phyloP scores from a whole-genome alignment of 306 rosid species.

The Cicer bijugum region DNA sequence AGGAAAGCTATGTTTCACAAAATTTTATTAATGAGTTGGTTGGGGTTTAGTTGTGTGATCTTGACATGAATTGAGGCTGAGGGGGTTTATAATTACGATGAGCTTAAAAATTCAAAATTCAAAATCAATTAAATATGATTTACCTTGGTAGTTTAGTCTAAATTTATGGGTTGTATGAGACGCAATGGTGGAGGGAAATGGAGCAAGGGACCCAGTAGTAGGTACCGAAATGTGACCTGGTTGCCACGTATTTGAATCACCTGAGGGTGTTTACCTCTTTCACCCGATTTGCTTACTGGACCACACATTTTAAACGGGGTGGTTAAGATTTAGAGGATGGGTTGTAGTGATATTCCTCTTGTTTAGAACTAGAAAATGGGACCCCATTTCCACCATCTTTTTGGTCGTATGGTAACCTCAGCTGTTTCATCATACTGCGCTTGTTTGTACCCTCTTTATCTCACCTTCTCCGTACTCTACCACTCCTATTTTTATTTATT shows the following conservation, averaged over 20 bases:
- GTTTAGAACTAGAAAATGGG: slow-evolving; percentile 48
- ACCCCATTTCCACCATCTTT: slow-evolving; percentile 25
- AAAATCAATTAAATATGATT: background rate
- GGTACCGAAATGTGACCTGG: slow-evolving; percentile 29
- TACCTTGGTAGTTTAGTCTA: too few relatives aligned
- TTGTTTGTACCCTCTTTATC: slow-evolving; percentile 37
- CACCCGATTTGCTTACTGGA: slow-evolving; percentile 37
- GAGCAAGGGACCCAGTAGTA: slow-evolving; percentile 38
- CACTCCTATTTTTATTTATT: background rate
- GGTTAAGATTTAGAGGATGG: slow-evolving; percentile 63
- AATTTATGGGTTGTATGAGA: slow-evolving; percentile 18
- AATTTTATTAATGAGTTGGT: slow-evolving; percentile 36
- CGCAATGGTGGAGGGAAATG: slow-evolving; percentile 33
- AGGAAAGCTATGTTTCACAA: slow-evolving; percentile 3
- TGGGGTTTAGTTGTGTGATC: slow-evolving; percentile 40
- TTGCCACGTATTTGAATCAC: slow-evolving; percentile 43
- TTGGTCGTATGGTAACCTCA: slow-evolving; percentile 46
- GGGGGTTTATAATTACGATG: background rate
- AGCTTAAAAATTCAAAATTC: slow-evolving; percentile 15
- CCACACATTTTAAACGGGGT: slow-evolving; percentile 51
- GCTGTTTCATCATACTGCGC: slow-evolving; percentile 38
- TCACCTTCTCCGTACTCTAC: slow-evolving; percentile 33
- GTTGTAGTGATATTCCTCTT: slow-evolving; percentile 56
- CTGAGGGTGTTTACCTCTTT: slow-evolving; percentile 33
- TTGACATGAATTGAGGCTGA: slow-evolving; percentile 5